These are phyloP conservation scores for Gossypium australe DNA, from an alignment of 345 rosid genomes.

Conservation along the genomic window DNA sequence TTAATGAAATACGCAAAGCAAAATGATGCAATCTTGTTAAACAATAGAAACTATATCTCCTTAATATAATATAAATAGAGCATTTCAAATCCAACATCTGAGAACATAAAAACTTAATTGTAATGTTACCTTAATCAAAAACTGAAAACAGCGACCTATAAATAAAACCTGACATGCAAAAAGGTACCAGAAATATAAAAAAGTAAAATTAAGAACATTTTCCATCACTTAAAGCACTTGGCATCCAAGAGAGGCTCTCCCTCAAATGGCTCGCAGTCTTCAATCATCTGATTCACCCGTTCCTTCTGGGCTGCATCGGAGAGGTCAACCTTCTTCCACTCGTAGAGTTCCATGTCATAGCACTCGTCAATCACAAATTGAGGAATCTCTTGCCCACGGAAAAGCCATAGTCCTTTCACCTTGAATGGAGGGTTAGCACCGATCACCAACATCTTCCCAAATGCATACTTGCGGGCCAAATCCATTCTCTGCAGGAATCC, in stretches of 20 bases:
- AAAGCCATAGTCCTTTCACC: slow-evolving; percentile 93
- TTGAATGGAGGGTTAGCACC: slow-evolving; percentile 78
- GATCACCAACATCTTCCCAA: slow-evolving; percentile 88
- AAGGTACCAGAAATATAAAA: too few relatives aligned
- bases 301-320: slow-evolving; percentile 84
- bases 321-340: slow-evolving; percentile 85
- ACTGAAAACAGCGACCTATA: too few relatives aligned
- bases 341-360: slow-evolving; percentile 94
- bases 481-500: slow-evolving; percentile 98
- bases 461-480: slow-evolving; percentile 85
- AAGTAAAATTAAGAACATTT: too few relatives aligned
- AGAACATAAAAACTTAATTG: too few relatives aligned
- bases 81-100: too few relatives aligned
- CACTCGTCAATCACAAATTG: slow-evolving; percentile 78
- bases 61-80: too few relatives aligned
- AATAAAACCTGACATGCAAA: too few relatives aligned
- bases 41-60: too few relatives aligned
- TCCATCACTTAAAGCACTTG: slow-evolving; percentile 81
- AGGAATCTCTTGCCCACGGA: slow-evolving; percentile 89
- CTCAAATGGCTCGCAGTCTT: slow-evolving; percentile 88
- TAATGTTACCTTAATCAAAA: too few relatives aligned
- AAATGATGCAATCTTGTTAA: too few relatives aligned
- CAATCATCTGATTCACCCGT: slow-evolving; percentile 91
- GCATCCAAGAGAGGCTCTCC: slow-evolving; percentile 96
- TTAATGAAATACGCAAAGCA: too few relatives aligned